A percentile compares a stretch with the other conserved stretches of the same genome.
Conservation (phyloP, 805 yeast species). For the Candida jianshihensis region DNA sequence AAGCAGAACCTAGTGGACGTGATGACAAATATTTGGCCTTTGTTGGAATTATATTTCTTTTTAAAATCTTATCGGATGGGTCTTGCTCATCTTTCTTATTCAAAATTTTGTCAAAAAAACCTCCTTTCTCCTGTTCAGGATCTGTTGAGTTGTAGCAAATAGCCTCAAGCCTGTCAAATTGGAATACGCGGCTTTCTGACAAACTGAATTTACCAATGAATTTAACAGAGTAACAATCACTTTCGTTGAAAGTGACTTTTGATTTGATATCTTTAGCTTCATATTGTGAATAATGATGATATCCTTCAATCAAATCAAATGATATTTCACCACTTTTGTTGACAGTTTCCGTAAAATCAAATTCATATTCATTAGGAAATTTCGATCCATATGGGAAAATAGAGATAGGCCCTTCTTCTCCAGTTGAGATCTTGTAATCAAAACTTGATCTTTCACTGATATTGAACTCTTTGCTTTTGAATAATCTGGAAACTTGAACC, state of each 20-base stretch:
- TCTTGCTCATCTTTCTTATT: conserved; percentile 14
- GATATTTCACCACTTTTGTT: conserved; percentile 24
- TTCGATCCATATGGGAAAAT: conserved; percentile 44
- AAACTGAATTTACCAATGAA: conserved; percentile 38
- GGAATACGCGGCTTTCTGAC: conserved; percentile 44
- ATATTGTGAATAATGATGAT: conserved; percentile 19
- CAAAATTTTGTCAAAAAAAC: conserved; percentile 12
- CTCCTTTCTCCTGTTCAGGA: conserved; percentile 9
- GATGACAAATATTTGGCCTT: conserved; percentile 33
- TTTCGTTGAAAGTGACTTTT: conserved; percentile 26
- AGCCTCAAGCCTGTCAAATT: conserved; percentile 36
- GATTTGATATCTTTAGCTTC: conserved; percentile 10
- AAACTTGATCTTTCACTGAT: conserved; percentile 50
- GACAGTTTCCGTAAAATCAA: conserved; percentile 31
- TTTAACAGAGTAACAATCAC: conserved; percentile 33
- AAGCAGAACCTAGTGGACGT: conserved; percentile 40
- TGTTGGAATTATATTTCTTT: conserved; percentile 15
- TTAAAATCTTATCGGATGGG: conserved; percentile 17
- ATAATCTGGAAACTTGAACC: conserved; percentile 61
- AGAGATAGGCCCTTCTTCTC: conserved; percentile 21
- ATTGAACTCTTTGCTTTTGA: conserved; percentile 53
- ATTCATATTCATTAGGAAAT: conserved; percentile 26
- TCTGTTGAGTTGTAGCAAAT: conserved; percentile 29
- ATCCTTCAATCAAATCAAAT: conserved; percentile 29
- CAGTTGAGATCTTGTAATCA: conserved; percentile 35